Evolutionary conservation across 257 asterid genomes (phyloP), one percentile per base, ranked within the genome.

Genomic region (Pogostemon cablin): DNA sequence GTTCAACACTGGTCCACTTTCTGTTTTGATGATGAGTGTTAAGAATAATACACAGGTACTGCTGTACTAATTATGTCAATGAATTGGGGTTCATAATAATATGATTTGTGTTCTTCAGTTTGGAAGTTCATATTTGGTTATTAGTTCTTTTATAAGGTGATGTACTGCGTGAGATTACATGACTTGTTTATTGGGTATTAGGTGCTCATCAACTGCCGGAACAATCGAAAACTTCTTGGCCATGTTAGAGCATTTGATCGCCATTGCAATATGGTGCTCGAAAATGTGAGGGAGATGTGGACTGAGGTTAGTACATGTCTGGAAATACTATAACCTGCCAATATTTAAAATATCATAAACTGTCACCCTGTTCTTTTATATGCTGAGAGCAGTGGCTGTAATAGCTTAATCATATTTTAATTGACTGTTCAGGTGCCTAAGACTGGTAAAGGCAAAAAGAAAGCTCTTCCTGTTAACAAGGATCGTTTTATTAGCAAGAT

Each of bases 1-100:
- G 74, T 92, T 90, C 84, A 92, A 87, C 84, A 92, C 98, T 1
- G 98, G 98, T 47, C 98, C 98, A 17, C 95, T 92, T 38, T 90
- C 97, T 72, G 83, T 92, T 44, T 77, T 86, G 75, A 84, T 84
- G 86, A 78, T 86, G 86, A 86, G 90, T 79, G 90, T 86, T 44
- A 86, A 83, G 73, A 86, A 86, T 77, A 86, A 86, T 80, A 86
- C 92, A n/a, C 90, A 84, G 89, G 89, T 86, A 80, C 34, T 63
- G 12, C n/a, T 49, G 89, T 86, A 80, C 34, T 63, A 20, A 17
- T 49, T 59, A 72, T 37, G 4, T 17, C 34, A 1, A 56, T 0
- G 5, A 15, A 46, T 15, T 10, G 40, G 53, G 2, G 40, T 64
- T 72, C 59, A 34, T 54, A 34, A 37, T 67, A n/a, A 5, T 9